These are phyloP conservation scores for Nemania sp. DNA, from an alignment of 2,329 filamentous ascomycete genomes.

Conservation along the genomic window DNA sequence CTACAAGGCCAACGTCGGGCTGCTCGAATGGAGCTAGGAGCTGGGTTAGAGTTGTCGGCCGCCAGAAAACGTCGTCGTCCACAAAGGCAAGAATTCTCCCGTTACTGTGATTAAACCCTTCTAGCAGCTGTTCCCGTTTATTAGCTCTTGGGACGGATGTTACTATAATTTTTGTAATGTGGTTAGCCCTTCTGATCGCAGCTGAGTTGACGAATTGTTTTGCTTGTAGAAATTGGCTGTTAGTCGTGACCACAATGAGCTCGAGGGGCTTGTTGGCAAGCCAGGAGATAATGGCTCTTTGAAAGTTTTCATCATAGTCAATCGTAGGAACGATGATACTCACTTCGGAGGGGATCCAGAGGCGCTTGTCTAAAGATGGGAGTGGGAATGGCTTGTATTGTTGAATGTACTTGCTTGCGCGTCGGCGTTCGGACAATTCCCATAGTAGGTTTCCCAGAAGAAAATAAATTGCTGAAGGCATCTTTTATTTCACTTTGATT, in stretches of 20 bases:
- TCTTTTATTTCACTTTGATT: not conserved
- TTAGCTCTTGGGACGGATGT: slow-evolving; percentile 37
- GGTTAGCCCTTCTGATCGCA: slow-evolving; percentile 21
- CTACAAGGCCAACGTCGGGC: slow-evolving; percentile 42
- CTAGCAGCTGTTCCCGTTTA: slow-evolving; percentile 47
- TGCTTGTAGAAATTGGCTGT: slow-evolving; percentile 2
- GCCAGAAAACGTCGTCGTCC: slow-evolving; percentile 50
- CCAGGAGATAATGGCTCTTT: slow-evolving; percentile 42
- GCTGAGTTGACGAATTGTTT: slow-evolving; percentile 10
- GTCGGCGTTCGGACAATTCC: slow-evolving; percentile 34
- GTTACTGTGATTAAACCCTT: slow-evolving; percentile 39
- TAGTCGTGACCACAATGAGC: slow-evolving; percentile 48
- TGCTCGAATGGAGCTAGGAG: slow-evolving; percentile 48
- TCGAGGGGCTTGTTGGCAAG: slow-evolving; percentile 43
- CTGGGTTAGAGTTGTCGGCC: slow-evolving; percentile 27
- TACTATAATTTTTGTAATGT: slow-evolving; percentile 35
- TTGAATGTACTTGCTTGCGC: slow-evolving; percentile 8
- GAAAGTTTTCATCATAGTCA: slow-evolving; percentile 41
- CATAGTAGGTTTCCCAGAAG: slow-evolving; percentile 24
- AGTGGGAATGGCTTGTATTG: slow-evolving; percentile 40
- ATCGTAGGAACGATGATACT: slow-evolving; percentile 49
- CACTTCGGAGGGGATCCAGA: slow-evolving; percentile 39
- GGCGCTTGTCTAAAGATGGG: slow-evolving; percentile 11
- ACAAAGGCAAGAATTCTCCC: slow-evolving; percentile 46
- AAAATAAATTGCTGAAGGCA: not conserved